Base-by-base conservation (phyloP, 169 alveolate genomes). In the Theileria orientalis region DNA sequence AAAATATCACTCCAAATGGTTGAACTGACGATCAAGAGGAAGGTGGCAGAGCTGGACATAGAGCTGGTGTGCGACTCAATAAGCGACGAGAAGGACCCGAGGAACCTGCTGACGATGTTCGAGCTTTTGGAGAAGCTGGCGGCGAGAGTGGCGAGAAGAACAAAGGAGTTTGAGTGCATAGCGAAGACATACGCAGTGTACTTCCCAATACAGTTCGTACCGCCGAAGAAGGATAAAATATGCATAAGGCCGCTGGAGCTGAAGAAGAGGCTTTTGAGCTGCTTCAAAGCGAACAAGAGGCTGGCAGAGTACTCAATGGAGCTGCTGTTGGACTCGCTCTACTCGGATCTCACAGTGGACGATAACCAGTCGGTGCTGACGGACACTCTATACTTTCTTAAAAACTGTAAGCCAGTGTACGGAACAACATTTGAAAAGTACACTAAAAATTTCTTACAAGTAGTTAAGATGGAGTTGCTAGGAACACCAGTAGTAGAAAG, bases 61-160 rank as follows among this genome's bases (percentile, higher is more conserved):
- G 0, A 37, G 16, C 30, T 30, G 21, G 47, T 82, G 11, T 72
- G 84, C 42, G 47, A 33, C 23, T 63, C 40, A 13, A 66, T 82
- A 0, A 0, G 56, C 0, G 89, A 86, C 11, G 89, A 82, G 51
- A 82, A 74, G 79, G 89, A 82, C 19, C 89, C 89, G 0, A 30
- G 89, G 13, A 82, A 82, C 51, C 44, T 82, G 33, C 57, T 82
- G 41, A 32, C 54, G 60, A 40, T 82, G 23, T 82, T 82, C 33
- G 76, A 67, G 11, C 52, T 82, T n/a, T 8, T 82, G 25, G 68
- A 30, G 25, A 82, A 72, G 37, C 30, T 82, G 30, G 40, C 69
- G 16, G 52, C 19, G 23, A 27, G 44, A 16, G 62, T 52, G 3
- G 73, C 69, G 37, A 33, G 23, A 30, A 14, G 13, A n/a, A 80